Percentiles rank a stretch among this genome's conserved stretches.
Evolutionary conservation across 192 early-diverging fungal genomes (phyloP).

Genomic region (Thoreauomyces humboldtii): DNA sequence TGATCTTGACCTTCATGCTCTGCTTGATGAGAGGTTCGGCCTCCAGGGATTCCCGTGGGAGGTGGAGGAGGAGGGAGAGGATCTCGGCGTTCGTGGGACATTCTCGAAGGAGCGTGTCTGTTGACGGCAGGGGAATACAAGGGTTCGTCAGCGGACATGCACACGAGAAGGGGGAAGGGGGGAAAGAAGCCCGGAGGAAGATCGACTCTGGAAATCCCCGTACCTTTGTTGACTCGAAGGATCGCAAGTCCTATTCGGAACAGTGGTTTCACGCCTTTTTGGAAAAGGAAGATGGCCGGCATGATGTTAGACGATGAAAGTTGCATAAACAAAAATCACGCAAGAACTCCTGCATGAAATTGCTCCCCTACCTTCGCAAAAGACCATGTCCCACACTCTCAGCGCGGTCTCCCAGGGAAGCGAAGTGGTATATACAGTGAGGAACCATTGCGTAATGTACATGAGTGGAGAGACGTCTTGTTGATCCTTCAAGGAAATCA

Average conservation of each 20-base stretch:
- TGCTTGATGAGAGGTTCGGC: conserved; percentile 66
- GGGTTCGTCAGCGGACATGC: neutral
- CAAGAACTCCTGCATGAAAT: neutral
- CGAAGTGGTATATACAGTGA: conserved; percentile 84
- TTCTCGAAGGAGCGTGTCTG: conserved; percentile 63
- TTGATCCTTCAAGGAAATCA: conserved; percentile 38
- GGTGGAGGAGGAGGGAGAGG: conserved; percentile 73
- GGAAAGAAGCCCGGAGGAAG: too few species aligned
- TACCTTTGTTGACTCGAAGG: conserved; percentile 50
- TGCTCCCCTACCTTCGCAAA: conserved; percentile 61
- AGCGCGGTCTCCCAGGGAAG: conserved; percentile 86
- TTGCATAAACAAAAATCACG: conserved; percentile 1
- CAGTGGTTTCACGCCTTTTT: conserved; percentile 72
- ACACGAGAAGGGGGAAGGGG: neutral
- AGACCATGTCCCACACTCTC: conserved; percentile 91
- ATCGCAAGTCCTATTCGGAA: conserved; percentile 82
- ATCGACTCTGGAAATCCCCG: neutral
- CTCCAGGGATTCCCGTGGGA: conserved; percentile 64
- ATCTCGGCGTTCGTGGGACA: conserved; percentile 77
- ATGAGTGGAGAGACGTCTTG: conserved; percentile 82
- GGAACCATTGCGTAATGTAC: conserved; percentile 93
- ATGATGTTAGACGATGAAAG: too few species aligned
- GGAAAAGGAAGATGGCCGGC: neutral
- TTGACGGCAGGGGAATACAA: neutral
- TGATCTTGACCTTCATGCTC: conserved; percentile 67